Conservation (phyloP, 2,329 filamentous ascomycete genomes). For the Akanthomyces uredinophilus region DNA sequence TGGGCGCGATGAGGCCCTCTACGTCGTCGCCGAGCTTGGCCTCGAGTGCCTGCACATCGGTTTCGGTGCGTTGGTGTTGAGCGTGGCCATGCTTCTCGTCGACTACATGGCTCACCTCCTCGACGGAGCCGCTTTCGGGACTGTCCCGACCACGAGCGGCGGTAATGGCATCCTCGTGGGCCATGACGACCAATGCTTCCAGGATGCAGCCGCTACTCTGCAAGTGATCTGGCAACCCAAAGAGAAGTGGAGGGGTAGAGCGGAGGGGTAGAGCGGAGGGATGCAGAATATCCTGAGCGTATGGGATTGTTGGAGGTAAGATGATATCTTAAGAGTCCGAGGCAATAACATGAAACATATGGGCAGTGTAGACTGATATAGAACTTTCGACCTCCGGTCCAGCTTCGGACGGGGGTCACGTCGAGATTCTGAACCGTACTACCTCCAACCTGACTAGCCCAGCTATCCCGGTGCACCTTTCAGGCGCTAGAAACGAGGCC, state of each 20-base stretch:
- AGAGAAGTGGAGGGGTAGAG: no score
- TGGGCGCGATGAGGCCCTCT: slow-evolving; percentile 18
- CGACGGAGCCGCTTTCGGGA: not conserved
- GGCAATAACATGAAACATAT: not conserved
- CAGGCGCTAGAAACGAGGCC: not conserved
- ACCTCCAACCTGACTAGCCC: not conserved
- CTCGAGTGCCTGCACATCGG: not conserved
- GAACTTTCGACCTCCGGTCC: not conserved
- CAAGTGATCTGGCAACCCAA: not conserved
- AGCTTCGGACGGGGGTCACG: not conserved
- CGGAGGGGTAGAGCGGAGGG: not conserved
- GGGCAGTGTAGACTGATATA: not conserved
- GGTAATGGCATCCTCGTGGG: not conserved
- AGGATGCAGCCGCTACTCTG: not conserved
- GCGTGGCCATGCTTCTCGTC: not conserved
- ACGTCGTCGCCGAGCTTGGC: slow-evolving; percentile 5
- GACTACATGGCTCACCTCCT: not conserved
- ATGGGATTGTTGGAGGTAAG: not conserved
- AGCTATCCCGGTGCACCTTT: not conserved
- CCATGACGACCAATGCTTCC: not conserved
- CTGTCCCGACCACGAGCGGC: not conserved
- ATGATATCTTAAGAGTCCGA: not conserved
- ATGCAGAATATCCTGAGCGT: not conserved
- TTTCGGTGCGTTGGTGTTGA: not conserved
- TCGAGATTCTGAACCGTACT: not conserved